Evolutionary conservation across 306 rosid genomes (phyloP).

Genomic region (Prunus campanulata): DNA sequence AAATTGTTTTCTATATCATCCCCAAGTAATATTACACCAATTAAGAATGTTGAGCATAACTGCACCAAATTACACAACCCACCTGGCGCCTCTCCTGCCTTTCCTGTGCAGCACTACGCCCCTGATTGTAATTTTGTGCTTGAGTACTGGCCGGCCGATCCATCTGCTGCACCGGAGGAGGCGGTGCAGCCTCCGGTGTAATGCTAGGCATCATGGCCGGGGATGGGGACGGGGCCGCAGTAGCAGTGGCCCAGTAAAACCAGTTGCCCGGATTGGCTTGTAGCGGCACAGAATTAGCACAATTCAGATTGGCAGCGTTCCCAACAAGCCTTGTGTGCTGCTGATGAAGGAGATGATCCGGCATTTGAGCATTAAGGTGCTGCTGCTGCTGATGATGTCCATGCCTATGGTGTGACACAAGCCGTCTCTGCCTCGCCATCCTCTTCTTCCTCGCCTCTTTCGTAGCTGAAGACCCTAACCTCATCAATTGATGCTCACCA

Average conservation of each 20-base stretch:
- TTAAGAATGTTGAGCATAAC: not conserved
- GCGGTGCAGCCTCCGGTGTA: not conserved
- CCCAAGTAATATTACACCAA: not conserved
- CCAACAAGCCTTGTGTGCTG: slow-evolving; percentile 42
- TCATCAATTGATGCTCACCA: slow-evolving; percentile 46
- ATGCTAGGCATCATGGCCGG: slow-evolving; percentile 21
- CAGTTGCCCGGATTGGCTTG: slow-evolving; percentile 50
- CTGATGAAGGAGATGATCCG: slow-evolving; percentile 27
- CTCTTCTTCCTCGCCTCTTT: slow-evolving; percentile 95
- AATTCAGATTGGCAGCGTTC: slow-evolving; percentile 20
- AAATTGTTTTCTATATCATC: not conserved
- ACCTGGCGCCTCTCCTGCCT: slow-evolving; percentile 63
- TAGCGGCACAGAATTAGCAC: slow-evolving; percentile 26
- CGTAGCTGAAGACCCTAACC: slow-evolving; percentile 74
- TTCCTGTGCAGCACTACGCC: slow-evolving; percentile 30
- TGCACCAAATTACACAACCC: slow-evolving; percentile 1
- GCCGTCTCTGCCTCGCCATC: slow-evolving; percentile 84
- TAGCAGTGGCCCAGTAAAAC: slow-evolving; percentile 72
- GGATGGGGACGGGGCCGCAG: slow-evolving; percentile 6
- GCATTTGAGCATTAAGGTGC: slow-evolving; percentile 33
- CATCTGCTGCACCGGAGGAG: not conserved
- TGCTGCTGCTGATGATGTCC: slow-evolving; percentile 29
- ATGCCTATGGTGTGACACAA: slow-evolving; percentile 42
- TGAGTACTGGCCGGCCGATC: slow-evolving; percentile 43
- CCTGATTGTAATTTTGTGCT: slow-evolving; percentile 36